Evolutionary conservation across 225 moss, liverwort and hornwort species (phyloP), one percentile per base, ranked within the genome.

Genomic region (Antitrichia curtipendula): DNA sequence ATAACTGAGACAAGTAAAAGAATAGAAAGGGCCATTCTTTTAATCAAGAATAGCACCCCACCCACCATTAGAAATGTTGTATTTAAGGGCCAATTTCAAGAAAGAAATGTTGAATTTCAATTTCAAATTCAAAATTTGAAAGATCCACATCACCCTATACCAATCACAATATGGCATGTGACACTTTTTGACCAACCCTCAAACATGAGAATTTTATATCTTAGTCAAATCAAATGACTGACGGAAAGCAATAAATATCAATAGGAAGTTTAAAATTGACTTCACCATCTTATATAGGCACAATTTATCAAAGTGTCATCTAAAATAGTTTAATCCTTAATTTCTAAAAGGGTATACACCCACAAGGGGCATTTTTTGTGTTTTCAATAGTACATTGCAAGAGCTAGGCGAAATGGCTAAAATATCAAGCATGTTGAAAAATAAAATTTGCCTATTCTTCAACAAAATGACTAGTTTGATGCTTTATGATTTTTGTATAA

Each of bases 351-450:
- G 29, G 2, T 2, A 74, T 0, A 15, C 31, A 20, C 12, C 12
- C 0, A 49, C 3, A 7, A 32, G 1, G 12, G 4, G 12, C 9
- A 49, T 32, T 74, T 72, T 0, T 4, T 2, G 17, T 72, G 18
- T 16, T 45, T 45, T 29, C 9, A 72, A 45, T 1, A 10, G 0
- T 45, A 28, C 3, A 45, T 45, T 29, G 18, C 0, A 0, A 1
- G 4, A 72, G 10, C 10, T 18, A 47, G 45, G 5, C 0, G 0
- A 45, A 72, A 17, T 4, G 0, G 6, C 28, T 45, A 29, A 45
- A 72, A 45, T 45, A 13, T 72, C 1, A 43, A 2, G 9, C 28
- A 41, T 27, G 9, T 71, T 27, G 6, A 2, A 71, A 43, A 68
- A 13, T 1, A 68, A 45, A 29, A 72, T 17, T 17, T 29, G 29